These are phyloP conservation scores for Annulohypoxylon bovei DNA, from an alignment of 495 filamentous ascomycete genomes.

Conservation along the genomic window DNA sequence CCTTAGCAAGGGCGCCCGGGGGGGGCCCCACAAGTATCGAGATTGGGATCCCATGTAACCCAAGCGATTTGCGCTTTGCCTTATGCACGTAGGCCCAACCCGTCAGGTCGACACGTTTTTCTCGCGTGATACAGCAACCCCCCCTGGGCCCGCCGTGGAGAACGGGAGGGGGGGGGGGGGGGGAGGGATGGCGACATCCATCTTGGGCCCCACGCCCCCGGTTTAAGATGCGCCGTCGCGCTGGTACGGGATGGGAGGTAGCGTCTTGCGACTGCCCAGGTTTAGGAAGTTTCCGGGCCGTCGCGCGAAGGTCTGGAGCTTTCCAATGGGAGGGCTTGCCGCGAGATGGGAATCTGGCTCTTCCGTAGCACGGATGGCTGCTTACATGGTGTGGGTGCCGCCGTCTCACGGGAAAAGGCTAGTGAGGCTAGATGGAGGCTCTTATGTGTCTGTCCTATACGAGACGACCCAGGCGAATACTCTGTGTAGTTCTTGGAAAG, in stretches of 20 bases:
- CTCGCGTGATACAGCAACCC: slow-evolving; percentile 23
- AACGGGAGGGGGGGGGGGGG: slow-evolving; percentile 12
- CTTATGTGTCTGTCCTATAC: not conserved
- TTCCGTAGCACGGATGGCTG: not conserved
- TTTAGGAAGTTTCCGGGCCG: not conserved
- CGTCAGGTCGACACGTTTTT: slow-evolving; percentile 36
- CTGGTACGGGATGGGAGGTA: not conserved
- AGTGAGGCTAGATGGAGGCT: not conserved
- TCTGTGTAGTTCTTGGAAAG: not conserved
- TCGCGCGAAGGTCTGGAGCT: not conserved
- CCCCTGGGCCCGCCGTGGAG: slow-evolving; percentile 7
- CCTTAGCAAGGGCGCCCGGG: not conserved
- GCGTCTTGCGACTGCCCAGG: not conserved
- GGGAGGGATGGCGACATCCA: not conserved
- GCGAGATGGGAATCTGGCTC: not conserved
- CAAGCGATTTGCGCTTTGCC: not conserved
- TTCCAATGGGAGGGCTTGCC: slow-evolving; percentile 31
- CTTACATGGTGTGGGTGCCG: slow-evolving; percentile 10
- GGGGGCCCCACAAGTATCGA: not conserved
- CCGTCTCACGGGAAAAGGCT: not conserved
- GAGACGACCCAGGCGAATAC: not conserved
- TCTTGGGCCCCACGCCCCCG: not conserved
- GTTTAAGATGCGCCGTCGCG: not conserved
- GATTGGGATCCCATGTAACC: not conserved
- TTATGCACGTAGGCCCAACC: slow-evolving; percentile 39